Base-by-base conservation (phyloP, 345 rosid genomes). In the Populus pruinosa region DNA sequence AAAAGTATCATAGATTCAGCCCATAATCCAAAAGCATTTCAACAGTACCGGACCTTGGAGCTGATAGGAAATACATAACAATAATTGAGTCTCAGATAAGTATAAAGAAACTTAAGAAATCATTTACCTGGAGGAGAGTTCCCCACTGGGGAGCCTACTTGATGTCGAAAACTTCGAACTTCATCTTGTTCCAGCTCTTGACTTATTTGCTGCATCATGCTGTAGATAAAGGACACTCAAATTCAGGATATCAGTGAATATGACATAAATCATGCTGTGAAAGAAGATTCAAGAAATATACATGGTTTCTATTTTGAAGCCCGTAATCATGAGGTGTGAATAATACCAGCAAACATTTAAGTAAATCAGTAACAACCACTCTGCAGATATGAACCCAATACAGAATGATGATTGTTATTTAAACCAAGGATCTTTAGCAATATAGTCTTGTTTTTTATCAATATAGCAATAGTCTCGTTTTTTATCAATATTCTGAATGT, bases 141-240 rank as follows among this genome's bases (percentile, higher is more conserved):
- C 10, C 84, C 77, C 69, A 87, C 73, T 41, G 95, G 90, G 13
- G 95, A 89, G 78, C 87, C 91, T 33, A 66, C 76, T 44, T 82
- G 91, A 69, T 79, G 89, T 29, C 79, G 83, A 62, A 88, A 88
- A 80, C 79, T 78, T 66, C 83, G 79, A 38, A 83, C 80, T 80
- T 91, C 95, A 70, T 89, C 95, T 79, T 86, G 90, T 55, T 91
- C 95, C 81, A 85, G 67, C 55, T 91, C 95, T 76, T 82, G 93
- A 83, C 82, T 87, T 68, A 88, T 50, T 80, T 91, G 94, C 69
- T 84, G 68, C 87, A 89, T 88, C 87, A 88, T 82, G 83, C 95
- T 91, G 77, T 36, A 78, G 8, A 70, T 12, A 70, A 77, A 77
- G 56, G 35, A 47, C 20, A 25, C 69, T 35, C 50, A 70, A 62